Conservation (phyloP, 2,329 filamentous ascomycete species). For the Periconia macrospinosa region DNA sequence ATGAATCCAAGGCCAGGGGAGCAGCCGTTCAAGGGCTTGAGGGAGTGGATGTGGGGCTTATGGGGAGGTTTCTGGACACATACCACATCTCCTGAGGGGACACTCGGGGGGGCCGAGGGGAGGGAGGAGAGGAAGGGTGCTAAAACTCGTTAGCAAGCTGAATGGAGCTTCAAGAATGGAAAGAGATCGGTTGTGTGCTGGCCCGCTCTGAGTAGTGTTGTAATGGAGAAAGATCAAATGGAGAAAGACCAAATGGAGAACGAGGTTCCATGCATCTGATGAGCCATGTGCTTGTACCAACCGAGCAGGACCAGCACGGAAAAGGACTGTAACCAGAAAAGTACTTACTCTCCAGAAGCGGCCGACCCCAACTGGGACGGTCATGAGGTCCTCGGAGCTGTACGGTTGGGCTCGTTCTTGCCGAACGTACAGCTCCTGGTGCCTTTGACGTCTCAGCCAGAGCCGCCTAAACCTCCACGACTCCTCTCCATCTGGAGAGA, state of each 20-base stretch:
- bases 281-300: background rate
- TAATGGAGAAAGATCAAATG: background rate
- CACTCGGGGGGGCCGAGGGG: background rate
- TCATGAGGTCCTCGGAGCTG: no score
- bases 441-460: background rate
- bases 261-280: background rate
- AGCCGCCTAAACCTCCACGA: background rate
- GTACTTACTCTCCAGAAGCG: background rate
- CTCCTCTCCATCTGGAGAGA: background rate
- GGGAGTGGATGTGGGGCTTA: conserved; percentile 27
- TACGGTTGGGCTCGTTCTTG: no score
- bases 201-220: background rate
- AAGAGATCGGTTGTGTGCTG: background rate
- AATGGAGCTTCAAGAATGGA: background rate
- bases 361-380: no score
- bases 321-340: background rate
- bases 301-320: background rate
- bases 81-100: conserved; percentile 3
- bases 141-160: background rate
- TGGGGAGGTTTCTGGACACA: conserved; percentile 34
- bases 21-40: conserved; percentile 32
- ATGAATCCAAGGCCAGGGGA: conserved; percentile 35
- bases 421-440: background rate
- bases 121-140: background rate
- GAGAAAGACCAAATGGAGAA: background rate